Percentiles rank a stretch among this genome's conserved stretches.
phyloP scores from a whole-genome alignment of 1,284 basidiomycete species.

The Ustilago esculenta region DNA sequence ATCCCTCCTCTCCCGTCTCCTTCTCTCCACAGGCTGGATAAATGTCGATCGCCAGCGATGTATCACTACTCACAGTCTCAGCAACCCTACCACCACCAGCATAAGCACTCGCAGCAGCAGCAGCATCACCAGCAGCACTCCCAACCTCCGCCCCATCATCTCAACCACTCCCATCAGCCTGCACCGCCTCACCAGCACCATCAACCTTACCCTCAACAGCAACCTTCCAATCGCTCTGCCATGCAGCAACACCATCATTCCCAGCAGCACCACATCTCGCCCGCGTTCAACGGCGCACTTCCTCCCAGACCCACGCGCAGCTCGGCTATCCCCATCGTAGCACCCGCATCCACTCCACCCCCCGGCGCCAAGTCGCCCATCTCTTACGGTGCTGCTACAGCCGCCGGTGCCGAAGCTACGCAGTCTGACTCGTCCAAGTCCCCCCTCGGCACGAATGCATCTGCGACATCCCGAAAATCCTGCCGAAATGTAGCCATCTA shows the following conservation, averaged over 20 bases:
- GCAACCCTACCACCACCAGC: constrained; percentile 36
- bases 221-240: constrained; percentile 14
- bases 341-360: constrained; percentile 34
- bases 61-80: constrained; percentile 47
- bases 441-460: constrained; percentile 16
- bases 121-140: constrained; percentile 12
- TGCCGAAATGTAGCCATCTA: constrained; percentile 51
- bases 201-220: constrained; percentile 4
- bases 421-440: constrained; percentile 36
- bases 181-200: constrained; percentile 14
- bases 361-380: constrained; percentile 12
- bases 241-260: constrained; percentile 37
- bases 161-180: constrained; percentile 9
- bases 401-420: constrained; percentile 1
- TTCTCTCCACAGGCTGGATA: constrained; percentile 11
- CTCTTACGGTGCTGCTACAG: constrained; percentile 27
- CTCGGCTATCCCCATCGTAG: constrained; percentile 52
- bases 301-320: constrained; percentile 39
- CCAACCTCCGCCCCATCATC: constrained; percentile 19
- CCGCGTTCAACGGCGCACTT: constrained; percentile 34
- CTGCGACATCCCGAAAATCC: constrained; percentile 27
- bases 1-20: neutral
- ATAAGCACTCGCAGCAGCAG: constrained; percentile 17
- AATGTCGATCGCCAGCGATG: constrained; percentile 44
- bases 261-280: constrained; percentile 21